phyloP scores from a whole-genome alignment of 1,139 yeast species.

The Lodderomyces margitis region DNA sequence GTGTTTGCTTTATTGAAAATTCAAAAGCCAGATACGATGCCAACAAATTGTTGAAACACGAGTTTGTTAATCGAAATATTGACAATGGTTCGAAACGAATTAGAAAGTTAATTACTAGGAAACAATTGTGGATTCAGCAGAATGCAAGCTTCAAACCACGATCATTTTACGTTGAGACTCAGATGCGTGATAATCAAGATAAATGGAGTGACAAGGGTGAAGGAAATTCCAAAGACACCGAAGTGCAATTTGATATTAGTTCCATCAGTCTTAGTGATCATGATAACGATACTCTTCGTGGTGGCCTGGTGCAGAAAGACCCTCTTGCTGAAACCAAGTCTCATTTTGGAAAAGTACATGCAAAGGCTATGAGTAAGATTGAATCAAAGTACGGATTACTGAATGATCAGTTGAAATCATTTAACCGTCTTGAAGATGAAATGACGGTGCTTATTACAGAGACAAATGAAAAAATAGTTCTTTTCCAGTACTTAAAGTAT shows the following conservation, averaged over 20 bases:
- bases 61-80: constrained; percentile 41
- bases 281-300: background rate
- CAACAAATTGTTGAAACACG: constrained; percentile 53
- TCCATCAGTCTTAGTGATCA: constrained; percentile 19
- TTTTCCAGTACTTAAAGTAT: constrained; percentile 43
- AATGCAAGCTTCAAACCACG: constrained; percentile 28
- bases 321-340: constrained; percentile 36
- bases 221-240: constrained; percentile 7
- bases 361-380: constrained; percentile 36
- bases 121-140: constrained; percentile 43
- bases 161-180: constrained; percentile 42
- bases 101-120: constrained; percentile 36
- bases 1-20: constrained; percentile 61
- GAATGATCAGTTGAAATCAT: constrained; percentile 35
- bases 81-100: constrained; percentile 20
- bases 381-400: constrained; percentile 33
- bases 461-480: constrained; percentile 26
- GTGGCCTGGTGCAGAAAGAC: background rate
- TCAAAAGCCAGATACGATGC: constrained; percentile 63
- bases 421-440: constrained; percentile 33
- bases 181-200: constrained; percentile 32
- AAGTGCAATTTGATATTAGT: constrained; percentile 39
- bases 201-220: constrained; percentile 28
- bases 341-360: constrained; percentile 34
- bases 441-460: constrained; percentile 25